These are phyloP conservation scores for Tricholoma matsutake DNA, from an alignment of 768 basidiomycete species.

Conservation along the genomic window DNA sequence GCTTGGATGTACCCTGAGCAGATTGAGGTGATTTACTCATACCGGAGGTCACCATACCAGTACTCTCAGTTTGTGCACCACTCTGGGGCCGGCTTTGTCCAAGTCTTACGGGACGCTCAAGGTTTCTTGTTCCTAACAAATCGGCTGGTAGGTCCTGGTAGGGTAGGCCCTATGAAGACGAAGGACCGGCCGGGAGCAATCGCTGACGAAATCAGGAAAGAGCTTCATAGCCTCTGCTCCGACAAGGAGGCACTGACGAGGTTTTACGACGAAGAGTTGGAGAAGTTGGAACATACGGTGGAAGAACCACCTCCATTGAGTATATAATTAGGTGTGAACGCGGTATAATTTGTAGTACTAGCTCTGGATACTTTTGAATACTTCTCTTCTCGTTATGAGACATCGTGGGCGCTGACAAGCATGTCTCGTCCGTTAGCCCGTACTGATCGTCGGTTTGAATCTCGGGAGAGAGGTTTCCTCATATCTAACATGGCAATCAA, in stretches of 20 bases:
- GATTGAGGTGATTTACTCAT: conserved; percentile 86
- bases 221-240: conserved; percentile 63
- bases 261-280: conserved; percentile 77
- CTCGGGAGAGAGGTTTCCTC: conserved; percentile 72
- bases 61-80: conserved; percentile 93
- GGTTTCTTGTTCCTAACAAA: conserved; percentile 92
- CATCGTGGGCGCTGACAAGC: conserved; percentile 60
- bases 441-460: conserved; percentile 59
- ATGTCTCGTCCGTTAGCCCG: conserved; percentile 72
- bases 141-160: conserved; percentile 70
- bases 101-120: conserved; percentile 73
- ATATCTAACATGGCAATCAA: conserved; percentile 38
- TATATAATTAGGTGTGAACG: conserved; percentile 28
- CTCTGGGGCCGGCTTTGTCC: conserved; percentile 86
- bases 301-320: conserved; percentile 57
- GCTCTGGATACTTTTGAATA: conserved; percentile 7
- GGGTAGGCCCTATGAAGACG: conserved; percentile 54
- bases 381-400: conserved; percentile 31
- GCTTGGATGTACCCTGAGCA: conserved; percentile 71
- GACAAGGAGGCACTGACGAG: conserved; percentile 47
- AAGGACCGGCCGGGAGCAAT: conserved; percentile 55
- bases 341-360: neutral
- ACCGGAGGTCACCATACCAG: conserved; percentile 72
- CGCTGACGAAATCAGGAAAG: conserved; percentile 59
- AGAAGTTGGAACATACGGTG: conserved; percentile 34